Percentiles rank a stretch among this genome's conserved stretches.
phyloP scores from a whole-genome alignment of 208 protist species.

The Tritrichomonas musculus region DNA sequence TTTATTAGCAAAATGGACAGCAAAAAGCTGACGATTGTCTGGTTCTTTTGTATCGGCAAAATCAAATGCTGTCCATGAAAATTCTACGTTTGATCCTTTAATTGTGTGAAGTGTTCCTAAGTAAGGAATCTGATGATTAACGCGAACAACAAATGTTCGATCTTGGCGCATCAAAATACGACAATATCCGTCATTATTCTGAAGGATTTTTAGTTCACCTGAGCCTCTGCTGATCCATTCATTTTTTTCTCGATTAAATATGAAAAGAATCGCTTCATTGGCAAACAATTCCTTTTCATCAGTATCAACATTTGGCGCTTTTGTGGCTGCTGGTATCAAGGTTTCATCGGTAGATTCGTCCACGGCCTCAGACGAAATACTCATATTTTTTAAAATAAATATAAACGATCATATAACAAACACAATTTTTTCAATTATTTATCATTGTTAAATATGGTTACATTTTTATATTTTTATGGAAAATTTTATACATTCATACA shows the following conservation, averaged over 20 bases:
- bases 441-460: too few relatives aligned
- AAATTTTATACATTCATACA: too few relatives aligned
- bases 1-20: not conserved
- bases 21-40: not conserved
- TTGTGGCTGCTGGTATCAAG: too few relatives aligned
- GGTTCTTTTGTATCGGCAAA: not conserved
- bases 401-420: too few relatives aligned
- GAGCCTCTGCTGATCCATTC: not conserved
- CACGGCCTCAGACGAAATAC: too few relatives aligned
- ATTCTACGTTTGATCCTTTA: not conserved
- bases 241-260: not conserved
- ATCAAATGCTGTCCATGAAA: not conserved
- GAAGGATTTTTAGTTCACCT: not conserved
- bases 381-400: too few relatives aligned
- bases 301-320: not conserved
- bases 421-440: too few relatives aligned
- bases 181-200: not conserved
- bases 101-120: not conserved
- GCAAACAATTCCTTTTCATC: not conserved
- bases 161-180: not conserved
- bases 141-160: not conserved
- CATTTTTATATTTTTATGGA: too few relatives aligned
- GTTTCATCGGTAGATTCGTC: too few relatives aligned
- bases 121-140: constrained; percentile 32
- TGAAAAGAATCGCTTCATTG: not conserved